Evolutionary conservation across 257 asterid species (phyloP).

Genomic region (Gentiana dahurica): DNA sequence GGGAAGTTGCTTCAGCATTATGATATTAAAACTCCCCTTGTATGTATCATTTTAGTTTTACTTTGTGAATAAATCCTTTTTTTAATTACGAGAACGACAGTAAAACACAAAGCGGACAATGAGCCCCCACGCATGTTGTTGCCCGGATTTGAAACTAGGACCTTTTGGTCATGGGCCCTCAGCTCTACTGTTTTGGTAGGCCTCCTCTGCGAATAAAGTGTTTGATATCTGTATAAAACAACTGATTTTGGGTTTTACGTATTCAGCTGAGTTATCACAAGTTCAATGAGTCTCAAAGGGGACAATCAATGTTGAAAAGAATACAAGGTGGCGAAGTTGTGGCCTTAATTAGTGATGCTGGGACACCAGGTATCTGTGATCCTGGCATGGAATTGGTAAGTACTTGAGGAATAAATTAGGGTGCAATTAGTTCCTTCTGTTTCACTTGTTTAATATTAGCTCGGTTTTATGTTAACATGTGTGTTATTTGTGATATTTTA

Average conservation of each 20-base stretch:
- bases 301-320: conserved; percentile 57
- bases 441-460: too few relatives aligned
- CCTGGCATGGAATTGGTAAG: conserved; percentile 93
- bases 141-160: too few relatives aligned
- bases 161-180: too few relatives aligned
- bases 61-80: not conserved
- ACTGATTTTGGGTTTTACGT: conserved; percentile 35
- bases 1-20: conserved; percentile 83
- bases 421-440: too few relatives aligned
- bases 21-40: conserved; percentile 80
- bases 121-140: too few relatives aligned
- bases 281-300: conserved; percentile 85
- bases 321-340: conserved; percentile 67
- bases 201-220: not conserved
- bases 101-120: too few relatives aligned
- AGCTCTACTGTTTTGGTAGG: too few relatives aligned
- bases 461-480: too few relatives aligned
- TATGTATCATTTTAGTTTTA: conserved; percentile 26
- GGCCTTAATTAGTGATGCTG: conserved; percentile 93
- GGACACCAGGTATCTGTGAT: conserved; percentile 91
- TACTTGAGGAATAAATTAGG: not conserved
- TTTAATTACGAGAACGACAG: too few relatives aligned
- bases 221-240: not conserved
- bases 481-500: too few relatives aligned
- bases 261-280: conserved; percentile 94